Conservation (phyloP, 1,284 basidiomycete species). For the Gastroboletus turbinatus region DNA sequence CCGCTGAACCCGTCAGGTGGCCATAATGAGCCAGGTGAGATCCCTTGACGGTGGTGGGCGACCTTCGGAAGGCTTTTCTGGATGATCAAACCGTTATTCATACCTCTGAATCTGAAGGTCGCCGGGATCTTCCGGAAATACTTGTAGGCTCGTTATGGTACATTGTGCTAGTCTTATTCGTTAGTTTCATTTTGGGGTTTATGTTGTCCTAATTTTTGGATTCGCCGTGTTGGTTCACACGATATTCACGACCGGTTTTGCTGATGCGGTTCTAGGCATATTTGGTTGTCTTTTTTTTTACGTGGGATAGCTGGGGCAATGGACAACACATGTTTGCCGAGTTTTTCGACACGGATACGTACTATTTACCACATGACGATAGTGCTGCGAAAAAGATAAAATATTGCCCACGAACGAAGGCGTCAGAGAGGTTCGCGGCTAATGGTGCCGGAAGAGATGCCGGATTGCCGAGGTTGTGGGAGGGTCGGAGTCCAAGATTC, state of each 20-base stretch:
- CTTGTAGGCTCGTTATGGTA: conserved; percentile 32
- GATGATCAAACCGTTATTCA: conserved; percentile 44
- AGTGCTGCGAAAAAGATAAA: neutral
- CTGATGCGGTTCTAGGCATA: neutral
- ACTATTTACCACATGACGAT: conserved; percentile 16
- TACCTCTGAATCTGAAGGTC: conserved; percentile 56
- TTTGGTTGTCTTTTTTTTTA: conserved; percentile 14
- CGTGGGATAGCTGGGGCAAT: conserved; percentile 17
- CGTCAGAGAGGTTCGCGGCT: conserved; percentile 30
- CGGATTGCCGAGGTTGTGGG: conserved; percentile 23
- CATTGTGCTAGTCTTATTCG: conserved; percentile 16
- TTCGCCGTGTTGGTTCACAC: conserved; percentile 13
- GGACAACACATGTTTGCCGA: conserved; percentile 17
- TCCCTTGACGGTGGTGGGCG: conserved; percentile 57
- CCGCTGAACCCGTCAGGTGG: conserved; percentile 12
- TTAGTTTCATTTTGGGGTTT: conserved; percentile 27
- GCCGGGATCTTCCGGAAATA: conserved; percentile 51
- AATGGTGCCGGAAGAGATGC: conserved; percentile 23
- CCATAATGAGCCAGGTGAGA: conserved; percentile 16
- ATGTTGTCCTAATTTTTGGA: conserved; percentile 22
- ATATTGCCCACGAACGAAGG: neutral
- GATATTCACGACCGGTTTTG: conserved; percentile 15
- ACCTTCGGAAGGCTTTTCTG: conserved; percentile 50
- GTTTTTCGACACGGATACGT: conserved; percentile 10
- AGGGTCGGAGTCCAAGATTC: conserved; percentile 30